Evolutionary conservation across 805 yeast species (phyloP).

Genomic region (Zygosaccharomyces rouxii): DNA sequence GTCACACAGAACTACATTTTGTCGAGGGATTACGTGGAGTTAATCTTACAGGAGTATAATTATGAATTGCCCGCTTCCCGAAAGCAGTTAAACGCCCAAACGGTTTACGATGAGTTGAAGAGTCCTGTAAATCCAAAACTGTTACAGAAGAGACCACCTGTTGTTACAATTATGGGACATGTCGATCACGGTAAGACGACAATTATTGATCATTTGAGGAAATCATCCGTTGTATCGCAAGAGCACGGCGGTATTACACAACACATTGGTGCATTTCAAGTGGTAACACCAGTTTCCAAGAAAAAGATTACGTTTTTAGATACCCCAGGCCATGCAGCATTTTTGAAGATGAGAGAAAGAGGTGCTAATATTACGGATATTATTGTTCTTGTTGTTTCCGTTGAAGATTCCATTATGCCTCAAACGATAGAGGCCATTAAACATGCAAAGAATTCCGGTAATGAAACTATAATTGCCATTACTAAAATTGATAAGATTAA

Average conservation of each 20-base stretch:
- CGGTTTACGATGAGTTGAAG: slow-evolving; percentile 58
- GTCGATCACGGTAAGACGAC: slow-evolving; percentile 99
- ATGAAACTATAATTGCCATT: slow-evolving; percentile 73
- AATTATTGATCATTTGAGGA: slow-evolving; percentile 77
- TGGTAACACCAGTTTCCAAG: slow-evolving; percentile 68
- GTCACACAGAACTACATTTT: slow-evolving; percentile 66
- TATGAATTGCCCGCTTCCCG: slow-evolving; percentile 45
- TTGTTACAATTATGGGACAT: slow-evolving; percentile 97
- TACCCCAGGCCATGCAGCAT: slow-evolving; percentile 98
- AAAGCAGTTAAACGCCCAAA: slow-evolving; percentile 46
- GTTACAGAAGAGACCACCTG: slow-evolving; percentile 75
- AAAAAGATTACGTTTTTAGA: slow-evolving; percentile 84
- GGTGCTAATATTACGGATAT: slow-evolving; percentile 95
- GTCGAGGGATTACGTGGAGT: slow-evolving; percentile 78
- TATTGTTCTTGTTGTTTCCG: slow-evolving; percentile 88
- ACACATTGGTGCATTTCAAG: slow-evolving; percentile 95
- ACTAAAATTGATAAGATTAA: slow-evolving; percentile 81
- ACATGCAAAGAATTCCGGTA: slow-evolving; percentile 63
- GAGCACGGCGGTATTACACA: slow-evolving; percentile 98
- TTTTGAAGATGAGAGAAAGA: slow-evolving; percentile 90
- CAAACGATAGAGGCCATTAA: slow-evolving; percentile 94
- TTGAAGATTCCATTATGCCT: slow-evolving; percentile 97
- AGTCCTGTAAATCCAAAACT: slow-evolving; percentile 45
- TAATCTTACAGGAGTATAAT: slow-evolving; percentile 87
- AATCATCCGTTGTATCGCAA: slow-evolving; percentile 73